A percentile compares a stretch with the other conserved stretches of the same genome.
Conservation (phyloP, 2,329 filamentous ascomycete genomes). For the Monilinia polystroma region DNA sequence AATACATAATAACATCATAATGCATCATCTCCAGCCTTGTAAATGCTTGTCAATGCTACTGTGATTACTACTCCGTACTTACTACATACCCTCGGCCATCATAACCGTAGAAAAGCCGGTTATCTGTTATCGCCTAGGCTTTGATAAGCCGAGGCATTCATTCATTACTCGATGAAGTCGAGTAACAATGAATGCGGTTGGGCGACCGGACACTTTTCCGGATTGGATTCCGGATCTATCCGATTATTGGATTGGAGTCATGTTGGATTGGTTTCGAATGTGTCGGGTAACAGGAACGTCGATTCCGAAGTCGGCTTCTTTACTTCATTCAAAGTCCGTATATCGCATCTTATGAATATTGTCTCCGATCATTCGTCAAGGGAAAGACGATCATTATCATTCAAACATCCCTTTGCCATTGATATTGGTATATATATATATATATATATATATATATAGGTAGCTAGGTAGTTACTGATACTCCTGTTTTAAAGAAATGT, state of each 20-base stretch:
- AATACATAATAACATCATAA: too few relatives aligned
- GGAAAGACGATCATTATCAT: neutral
- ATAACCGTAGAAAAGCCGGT: neutral
- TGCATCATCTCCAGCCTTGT: too few relatives aligned
- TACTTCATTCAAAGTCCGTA: neutral
- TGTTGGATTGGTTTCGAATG: too few relatives aligned
- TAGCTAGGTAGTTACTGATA: too few relatives aligned
- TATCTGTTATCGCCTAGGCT: conserved; percentile 23
- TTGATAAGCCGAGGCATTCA: conserved; percentile 17
- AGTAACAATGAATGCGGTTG: neutral
- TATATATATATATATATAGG: neutral
- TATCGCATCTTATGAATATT: neutral
- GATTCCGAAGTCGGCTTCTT: neutral
- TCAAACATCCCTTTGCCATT: neutral
- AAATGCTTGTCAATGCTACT: neutral
- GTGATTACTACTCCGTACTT: neutral
- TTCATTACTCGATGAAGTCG: neutral
- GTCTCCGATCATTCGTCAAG: neutral
- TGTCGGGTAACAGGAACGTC: neutral
- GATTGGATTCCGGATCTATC: neutral
- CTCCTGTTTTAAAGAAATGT: too few relatives aligned
- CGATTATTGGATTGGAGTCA: neutral
- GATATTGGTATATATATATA: neutral
- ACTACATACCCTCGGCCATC: conserved; percentile 7
- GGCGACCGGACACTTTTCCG: neutral